A percentile compares a stretch with the other conserved stretches of the same genome.
These are phyloP conservation scores for Bruguiera hainesii DNA, from an alignment of 441 rosid species.

Conservation along the genomic window DNA sequence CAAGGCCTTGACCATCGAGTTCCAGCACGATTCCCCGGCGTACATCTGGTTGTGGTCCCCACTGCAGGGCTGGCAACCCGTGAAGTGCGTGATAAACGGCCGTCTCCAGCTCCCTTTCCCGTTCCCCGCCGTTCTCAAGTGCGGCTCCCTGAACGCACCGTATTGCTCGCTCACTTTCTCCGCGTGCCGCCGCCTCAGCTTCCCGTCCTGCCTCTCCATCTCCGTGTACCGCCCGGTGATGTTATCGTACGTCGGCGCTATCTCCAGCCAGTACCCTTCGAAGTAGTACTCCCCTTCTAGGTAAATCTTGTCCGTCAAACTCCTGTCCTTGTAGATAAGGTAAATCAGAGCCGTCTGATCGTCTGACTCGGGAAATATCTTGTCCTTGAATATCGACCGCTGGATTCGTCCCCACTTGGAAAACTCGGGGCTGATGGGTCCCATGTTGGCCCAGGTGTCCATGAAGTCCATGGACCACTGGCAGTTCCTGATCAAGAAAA, in stretches of 20 bases:
- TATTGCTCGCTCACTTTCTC: constrained; percentile 80
- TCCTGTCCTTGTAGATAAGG: constrained; percentile 45
- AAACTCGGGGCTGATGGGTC: constrained; percentile 53
- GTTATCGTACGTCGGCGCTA: constrained; percentile 43
- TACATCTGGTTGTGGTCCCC: constrained; percentile 65
- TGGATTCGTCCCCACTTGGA: constrained; percentile 60
- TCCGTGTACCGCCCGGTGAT: constrained; percentile 53
- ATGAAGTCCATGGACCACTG: constrained; percentile 95
- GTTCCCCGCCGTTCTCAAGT: constrained; percentile 43
- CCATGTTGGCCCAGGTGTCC: constrained; percentile 62
- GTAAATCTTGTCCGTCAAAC: constrained; percentile 56
- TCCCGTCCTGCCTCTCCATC: constrained; percentile 44
- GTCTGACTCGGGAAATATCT: constrained; percentile 66
- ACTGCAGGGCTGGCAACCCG: constrained; percentile 92
- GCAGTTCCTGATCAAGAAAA: constrained; percentile 71
- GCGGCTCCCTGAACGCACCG: constrained; percentile 52
- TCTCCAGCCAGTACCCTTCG: constrained; percentile 79
- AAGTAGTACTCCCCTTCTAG: constrained; percentile 69
- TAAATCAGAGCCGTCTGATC: constrained; percentile 85
- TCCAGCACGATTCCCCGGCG: constrained; percentile 60
- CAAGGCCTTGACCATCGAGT: constrained; percentile 63
- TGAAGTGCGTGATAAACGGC: constrained; percentile 81
- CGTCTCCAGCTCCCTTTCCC: constrained; percentile 62
- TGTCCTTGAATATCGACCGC: constrained; percentile 64
- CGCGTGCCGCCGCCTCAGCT: constrained; percentile 65